These are phyloP conservation scores for Fusarium verrucosum DNA, from an alignment of 2,329 filamentous ascomycete genomes.

Conservation along the genomic window DNA sequence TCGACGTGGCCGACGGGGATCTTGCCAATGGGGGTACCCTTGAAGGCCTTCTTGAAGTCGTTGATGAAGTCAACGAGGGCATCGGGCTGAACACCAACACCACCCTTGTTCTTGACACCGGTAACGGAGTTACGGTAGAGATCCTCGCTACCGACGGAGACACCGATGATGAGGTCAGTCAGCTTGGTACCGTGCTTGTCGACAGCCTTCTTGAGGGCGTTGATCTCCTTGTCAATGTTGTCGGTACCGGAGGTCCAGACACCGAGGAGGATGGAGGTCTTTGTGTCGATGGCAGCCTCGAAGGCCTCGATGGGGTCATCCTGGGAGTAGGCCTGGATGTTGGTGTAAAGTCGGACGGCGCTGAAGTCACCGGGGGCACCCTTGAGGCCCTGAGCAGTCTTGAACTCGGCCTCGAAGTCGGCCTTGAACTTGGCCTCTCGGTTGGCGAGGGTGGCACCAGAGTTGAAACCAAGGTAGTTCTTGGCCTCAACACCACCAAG, in stretches of 20 bases:
- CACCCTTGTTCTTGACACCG: slow-evolving; percentile 69
- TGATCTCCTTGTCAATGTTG: slow-evolving; percentile 68
- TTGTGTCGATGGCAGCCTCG: slow-evolving; percentile 72
- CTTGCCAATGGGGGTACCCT: slow-evolving; percentile 54
- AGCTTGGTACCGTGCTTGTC: slow-evolving; percentile 60
- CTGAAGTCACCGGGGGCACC: slow-evolving; percentile 63
- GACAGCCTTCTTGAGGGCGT: slow-evolving; percentile 66
- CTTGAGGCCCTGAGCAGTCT: slow-evolving; percentile 49
- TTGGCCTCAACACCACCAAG: slow-evolving; percentile 50
- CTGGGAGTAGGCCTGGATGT: slow-evolving; percentile 71
- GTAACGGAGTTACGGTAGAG: slow-evolving; percentile 70
- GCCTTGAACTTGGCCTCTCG: slow-evolving; percentile 62
- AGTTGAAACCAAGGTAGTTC: slow-evolving; percentile 66
- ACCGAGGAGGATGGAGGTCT: slow-evolving; percentile 70
- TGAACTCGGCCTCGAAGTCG: slow-evolving; percentile 60
- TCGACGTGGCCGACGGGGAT: slow-evolving; percentile 72
- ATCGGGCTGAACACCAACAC: slow-evolving; percentile 67
- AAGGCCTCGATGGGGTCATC: slow-evolving; percentile 83
- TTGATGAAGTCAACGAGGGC: slow-evolving; percentile 72
- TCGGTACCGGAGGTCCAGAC: slow-evolving; percentile 67
- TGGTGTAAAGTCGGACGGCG: slow-evolving; percentile 72
- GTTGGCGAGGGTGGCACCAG: slow-evolving; percentile 57
- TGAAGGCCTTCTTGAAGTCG: slow-evolving; percentile 68
- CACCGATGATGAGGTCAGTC: slow-evolving; percentile 68
- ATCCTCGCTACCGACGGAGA: slow-evolving; percentile 74